Conservation (phyloP, 2,329 filamentous ascomycete genomes). For the Mariannaea sp. region DNA sequence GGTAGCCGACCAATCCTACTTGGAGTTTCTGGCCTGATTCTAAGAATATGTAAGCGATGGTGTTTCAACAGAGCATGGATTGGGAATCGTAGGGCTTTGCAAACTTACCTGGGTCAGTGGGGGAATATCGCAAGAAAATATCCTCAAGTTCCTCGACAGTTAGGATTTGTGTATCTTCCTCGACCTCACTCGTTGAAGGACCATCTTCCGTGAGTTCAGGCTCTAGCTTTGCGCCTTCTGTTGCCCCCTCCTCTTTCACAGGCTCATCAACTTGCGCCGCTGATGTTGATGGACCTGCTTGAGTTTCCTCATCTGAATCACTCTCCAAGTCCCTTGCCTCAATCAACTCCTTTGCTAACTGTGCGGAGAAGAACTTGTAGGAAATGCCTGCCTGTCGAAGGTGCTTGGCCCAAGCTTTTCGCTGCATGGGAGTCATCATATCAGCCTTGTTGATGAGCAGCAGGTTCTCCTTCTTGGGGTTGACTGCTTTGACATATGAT, state of each 20-base stretch:
- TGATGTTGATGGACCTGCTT: conserved; percentile 25
- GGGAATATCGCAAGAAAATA: conserved; percentile 78
- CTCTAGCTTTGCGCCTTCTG: conserved; percentile 35
- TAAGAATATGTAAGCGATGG: conserved; percentile 33
- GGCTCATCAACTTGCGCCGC: conserved; percentile 30
- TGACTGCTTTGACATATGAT: conserved; percentile 90
- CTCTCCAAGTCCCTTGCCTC: conserved; percentile 68
- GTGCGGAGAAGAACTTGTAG: conserved; percentile 96
- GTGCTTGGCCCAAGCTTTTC: conserved; percentile 83
- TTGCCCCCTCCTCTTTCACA: conserved; percentile 21
- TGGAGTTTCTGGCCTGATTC: conserved; percentile 70
- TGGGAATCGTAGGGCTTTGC: not conserved
- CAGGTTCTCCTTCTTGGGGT: conserved; percentile 85
- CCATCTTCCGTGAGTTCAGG: conserved; percentile 35
- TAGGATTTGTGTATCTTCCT: conserved; percentile 76
- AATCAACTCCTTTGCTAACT: conserved; percentile 85
- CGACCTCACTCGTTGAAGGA: conserved; percentile 43
- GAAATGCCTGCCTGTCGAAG: conserved; percentile 80
- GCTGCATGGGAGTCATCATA: conserved; percentile 92
- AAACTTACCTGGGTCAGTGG: conserved; percentile 55
- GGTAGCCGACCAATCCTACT: conserved; percentile 95
- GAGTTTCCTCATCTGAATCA: conserved; percentile 49
- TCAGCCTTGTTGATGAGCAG: conserved; percentile 98
- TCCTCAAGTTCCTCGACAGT: conserved; percentile 92
- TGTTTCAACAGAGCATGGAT: no score